Evolutionary conservation across 805 yeast genomes (phyloP).

Genomic region (Saccharomyces jurei): DNA sequence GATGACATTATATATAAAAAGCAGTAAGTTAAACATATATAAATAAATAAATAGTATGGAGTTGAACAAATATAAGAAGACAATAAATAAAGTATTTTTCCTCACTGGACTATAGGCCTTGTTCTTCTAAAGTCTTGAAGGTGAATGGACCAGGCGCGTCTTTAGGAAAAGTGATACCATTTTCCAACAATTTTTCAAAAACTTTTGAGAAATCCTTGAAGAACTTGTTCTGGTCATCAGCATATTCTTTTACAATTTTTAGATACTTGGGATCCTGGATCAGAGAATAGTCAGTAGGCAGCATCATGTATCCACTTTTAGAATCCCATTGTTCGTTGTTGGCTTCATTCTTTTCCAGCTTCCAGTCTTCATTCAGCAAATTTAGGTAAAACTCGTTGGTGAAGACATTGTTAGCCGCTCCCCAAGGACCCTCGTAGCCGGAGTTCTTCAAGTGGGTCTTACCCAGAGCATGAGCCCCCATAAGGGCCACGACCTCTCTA

Average conservation of each 20-base stretch:
- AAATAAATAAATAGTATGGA: neutral
- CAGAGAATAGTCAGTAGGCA: conserved; percentile 71
- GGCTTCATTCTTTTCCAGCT: conserved; percentile 45
- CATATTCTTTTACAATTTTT: conserved; percentile 58
- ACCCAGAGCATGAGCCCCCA: conserved; percentile 74
- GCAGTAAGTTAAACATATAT: neutral
- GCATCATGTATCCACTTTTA: conserved; percentile 70
- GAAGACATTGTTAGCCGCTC: conserved; percentile 66
- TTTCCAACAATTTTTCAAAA: conserved; percentile 64
- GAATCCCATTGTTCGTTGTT: conserved; percentile 60
- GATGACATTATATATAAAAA: neutral
- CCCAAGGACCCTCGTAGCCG: conserved; percentile 89
- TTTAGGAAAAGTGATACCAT: conserved; percentile 62
- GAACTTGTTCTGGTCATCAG: conserved; percentile 54
- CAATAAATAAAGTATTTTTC: neutral
- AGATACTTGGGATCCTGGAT: conserved; percentile 52
- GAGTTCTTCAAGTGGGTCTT: conserved; percentile 62
- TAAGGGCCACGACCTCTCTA: conserved; percentile 62
- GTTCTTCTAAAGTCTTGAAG: conserved; percentile 67
- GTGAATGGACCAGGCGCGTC: conserved; percentile 33
- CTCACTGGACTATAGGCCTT: conserved; percentile 28
- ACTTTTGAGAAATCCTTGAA: conserved; percentile 57
- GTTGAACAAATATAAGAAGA: no score
- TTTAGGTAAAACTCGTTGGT: conserved; percentile 63
- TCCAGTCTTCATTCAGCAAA: conserved; percentile 48